A percentile compares a stretch with the other conserved stretches of the same genome.
phyloP scores from a whole-genome alignment of 2,329 filamentous ascomycete species.

The Monosporascus sp. region DNA sequence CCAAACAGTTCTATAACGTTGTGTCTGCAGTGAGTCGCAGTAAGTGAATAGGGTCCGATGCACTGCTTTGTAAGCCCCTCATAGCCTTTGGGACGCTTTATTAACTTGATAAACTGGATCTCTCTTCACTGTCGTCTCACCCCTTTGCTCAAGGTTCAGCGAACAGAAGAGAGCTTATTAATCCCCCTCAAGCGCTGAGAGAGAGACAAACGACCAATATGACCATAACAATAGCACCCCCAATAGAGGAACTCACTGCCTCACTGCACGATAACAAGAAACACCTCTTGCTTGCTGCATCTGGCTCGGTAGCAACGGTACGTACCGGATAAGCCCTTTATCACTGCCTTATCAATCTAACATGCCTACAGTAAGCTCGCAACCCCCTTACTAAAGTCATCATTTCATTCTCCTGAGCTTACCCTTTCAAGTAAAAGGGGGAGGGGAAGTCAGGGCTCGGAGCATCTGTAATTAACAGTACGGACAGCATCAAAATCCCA shows the following conservation, averaged over 20 bases:
- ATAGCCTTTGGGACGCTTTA: no score
- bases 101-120: no score
- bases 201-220: not conserved
- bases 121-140: no score
- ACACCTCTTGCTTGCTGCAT: constrained; percentile 62
- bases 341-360: constrained; percentile 22
- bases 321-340: constrained; percentile 44
- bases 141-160: no score
- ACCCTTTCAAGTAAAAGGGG: not conserved
- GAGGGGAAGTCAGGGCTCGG: no score
- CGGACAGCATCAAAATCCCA: constrained; percentile 80
- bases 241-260: constrained; percentile 18
- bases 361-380: not conserved
- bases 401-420: not conserved
- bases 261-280: constrained; percentile 43
- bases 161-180: not conserved
- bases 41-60: no score
- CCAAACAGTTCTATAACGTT: not conserved
- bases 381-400: not conserved
- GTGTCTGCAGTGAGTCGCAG: no score
- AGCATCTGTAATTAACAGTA: constrained; percentile 36
- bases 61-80: no score
- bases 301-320: constrained; percentile 62
- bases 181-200: not conserved
- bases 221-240: not conserved